Evolutionary conservation across 2,329 filamentous ascomycete genomes (phyloP).

Genomic region (Gliomastix tumulicola): DNA sequence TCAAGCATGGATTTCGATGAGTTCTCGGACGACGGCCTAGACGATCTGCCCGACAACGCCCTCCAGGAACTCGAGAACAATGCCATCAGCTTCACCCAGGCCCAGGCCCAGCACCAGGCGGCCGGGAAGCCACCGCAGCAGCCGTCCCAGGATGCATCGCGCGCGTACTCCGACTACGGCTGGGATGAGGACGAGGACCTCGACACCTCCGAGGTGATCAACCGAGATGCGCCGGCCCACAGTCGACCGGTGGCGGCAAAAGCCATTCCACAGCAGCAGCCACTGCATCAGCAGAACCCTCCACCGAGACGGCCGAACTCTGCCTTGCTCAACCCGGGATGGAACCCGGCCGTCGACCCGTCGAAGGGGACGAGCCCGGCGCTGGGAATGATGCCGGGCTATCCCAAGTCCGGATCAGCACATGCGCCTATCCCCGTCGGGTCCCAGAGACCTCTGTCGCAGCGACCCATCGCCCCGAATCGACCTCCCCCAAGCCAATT

Average conservation of each 20-base stretch:
- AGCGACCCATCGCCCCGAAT: conserved; percentile 14
- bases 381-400: conserved; percentile 1
- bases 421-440: no score
- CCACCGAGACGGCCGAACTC: conserved; percentile 22
- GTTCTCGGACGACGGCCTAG: conserved; percentile 58
- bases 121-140: conserved; percentile 18
- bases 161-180: conserved; percentile 26
- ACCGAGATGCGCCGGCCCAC: conserved; percentile 33
- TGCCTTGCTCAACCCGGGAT: no score
- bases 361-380: conserved; percentile 5
- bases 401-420: no score
- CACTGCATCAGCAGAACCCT: conserved; percentile 6
- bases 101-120: conserved; percentile 18
- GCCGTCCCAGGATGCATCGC: conserved; percentile 12
- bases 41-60: conserved; percentile 49
- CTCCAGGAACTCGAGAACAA: conserved; percentile 58
- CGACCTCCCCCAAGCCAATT: conserved; percentile 32
- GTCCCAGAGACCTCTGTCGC: no score
- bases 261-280: conserved; percentile 10
- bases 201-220: conserved; percentile 49
- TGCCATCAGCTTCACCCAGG: conserved; percentile 55
- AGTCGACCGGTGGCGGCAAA: conserved; percentile 23
- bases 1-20: conserved; percentile 39
- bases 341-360: conserved; percentile 25
- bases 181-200: conserved; percentile 50